Base-by-base conservation (phyloP, 2,329 filamentous ascomycete species). In the Cladosporium velox region DNA sequence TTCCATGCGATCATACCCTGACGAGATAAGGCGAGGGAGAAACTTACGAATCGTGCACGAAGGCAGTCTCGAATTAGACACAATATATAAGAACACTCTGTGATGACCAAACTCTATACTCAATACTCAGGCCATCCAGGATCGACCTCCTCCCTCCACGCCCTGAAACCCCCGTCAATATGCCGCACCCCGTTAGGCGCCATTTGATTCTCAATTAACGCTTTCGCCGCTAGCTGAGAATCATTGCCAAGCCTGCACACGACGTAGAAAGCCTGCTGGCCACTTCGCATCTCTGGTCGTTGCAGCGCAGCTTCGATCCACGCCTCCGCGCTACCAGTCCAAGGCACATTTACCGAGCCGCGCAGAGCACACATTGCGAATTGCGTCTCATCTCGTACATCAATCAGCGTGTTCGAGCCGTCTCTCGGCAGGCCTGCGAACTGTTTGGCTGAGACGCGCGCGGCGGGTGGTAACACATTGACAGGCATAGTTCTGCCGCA, bases 331-430 rank as follows among this genome's bases (percentile, higher is more conserved):
- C 87, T 79, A 0, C 78, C 81, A 14, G 87, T 90, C 72, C 90
- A 91, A 0, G 87, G 91, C 0, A 93, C 77, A 71, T 92, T 97
- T 60, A 96, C 79, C 30, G 91, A 92, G 0, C 90, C 90, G 0
- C 88, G 82, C 8, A 99, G 82, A 67, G 84, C 88, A 69, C 90
- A 93, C 54, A 98, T 88, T 18, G 90, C 89, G 70, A 91, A 97
- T 67, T 97, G 92, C 32, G 92, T 91, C 72, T 87, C 87, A 71
- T 96, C 92, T 2, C 95, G 85, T 1, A 96, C 92, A 70, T 98
- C 95, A 2, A 98, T 77, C 2, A 97, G 79, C 0, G 91, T 66
- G 65, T 68, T 44, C 47, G 64, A 57, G 3, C 68, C 72, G 34
- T 75, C 72, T 7, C 66, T 65, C 0, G 73, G 71, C 8, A 76